A percentile compares a stretch with the other conserved stretches of the same genome.
Evolutionary conservation across 805 yeast genomes (phyloP).

Genomic region (Metschnikowia drakensbergensis): DNA sequence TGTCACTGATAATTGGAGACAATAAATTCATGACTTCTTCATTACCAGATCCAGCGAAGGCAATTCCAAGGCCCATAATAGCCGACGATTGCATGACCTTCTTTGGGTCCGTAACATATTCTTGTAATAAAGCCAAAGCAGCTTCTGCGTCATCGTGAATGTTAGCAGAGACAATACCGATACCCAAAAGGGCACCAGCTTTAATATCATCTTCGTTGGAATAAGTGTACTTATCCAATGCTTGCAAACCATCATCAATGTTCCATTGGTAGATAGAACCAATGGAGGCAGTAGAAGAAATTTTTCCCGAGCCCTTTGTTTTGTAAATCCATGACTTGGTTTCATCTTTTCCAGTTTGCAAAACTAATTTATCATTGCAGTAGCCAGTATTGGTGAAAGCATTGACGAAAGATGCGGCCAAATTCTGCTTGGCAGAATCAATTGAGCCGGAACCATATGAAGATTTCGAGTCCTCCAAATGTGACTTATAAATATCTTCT

Average conservation of each 20-base stretch:
- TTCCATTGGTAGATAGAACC: constrained; percentile 94
- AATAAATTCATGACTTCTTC: constrained; percentile 75
- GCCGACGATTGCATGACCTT: constrained; percentile 71
- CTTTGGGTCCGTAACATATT: constrained; percentile 65
- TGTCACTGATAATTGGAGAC: constrained; percentile 78
- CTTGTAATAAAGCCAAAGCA: constrained; percentile 80
- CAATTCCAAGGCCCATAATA: constrained; percentile 86
- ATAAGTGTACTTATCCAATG: constrained; percentile 82
- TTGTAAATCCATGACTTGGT: constrained; percentile 81
- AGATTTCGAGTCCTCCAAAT: constrained; percentile 67
- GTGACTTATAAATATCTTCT: constrained; percentile 89
- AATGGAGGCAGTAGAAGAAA: constrained; percentile 84
- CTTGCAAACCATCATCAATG: constrained; percentile 81
- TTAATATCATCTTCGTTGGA: constrained; percentile 81
- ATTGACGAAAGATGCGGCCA: constrained; percentile 93
- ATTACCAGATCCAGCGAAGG: constrained; percentile 91
- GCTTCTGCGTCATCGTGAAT: constrained; percentile 96
- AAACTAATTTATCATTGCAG: constrained; percentile 76
- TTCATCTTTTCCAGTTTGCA: constrained; percentile 57
- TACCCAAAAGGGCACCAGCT: constrained; percentile 96
- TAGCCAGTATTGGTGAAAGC: constrained; percentile 89
- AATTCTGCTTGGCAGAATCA: constrained; percentile 91
- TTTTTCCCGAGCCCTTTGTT: constrained; percentile 88
- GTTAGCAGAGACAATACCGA: constrained; percentile 87
- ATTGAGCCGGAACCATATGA: constrained; percentile 52